Evolutionary conservation across 164 flowering plant genomes (phyloP).

Genomic region (Berberis vulgaris): DNA sequence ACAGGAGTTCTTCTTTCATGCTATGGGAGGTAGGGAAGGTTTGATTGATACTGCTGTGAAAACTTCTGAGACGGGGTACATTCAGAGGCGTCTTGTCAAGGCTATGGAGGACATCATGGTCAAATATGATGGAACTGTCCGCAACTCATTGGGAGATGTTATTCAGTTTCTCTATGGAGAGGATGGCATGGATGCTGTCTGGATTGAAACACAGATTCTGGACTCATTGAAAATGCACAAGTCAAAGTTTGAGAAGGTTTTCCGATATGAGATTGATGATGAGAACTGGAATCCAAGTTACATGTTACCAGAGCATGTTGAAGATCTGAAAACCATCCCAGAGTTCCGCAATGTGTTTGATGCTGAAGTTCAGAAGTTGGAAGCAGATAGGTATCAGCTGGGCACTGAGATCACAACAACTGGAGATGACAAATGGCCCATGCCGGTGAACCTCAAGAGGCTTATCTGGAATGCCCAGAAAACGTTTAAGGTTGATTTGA

Average conservation of each 20-base stretch:
- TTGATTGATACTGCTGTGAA: constrained; percentile 97
- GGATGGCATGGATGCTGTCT: constrained; percentile 99
- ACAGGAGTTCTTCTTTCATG: constrained; percentile 98
- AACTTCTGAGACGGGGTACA: constrained; percentile 98
- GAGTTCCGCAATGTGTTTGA: constrained; percentile 92
- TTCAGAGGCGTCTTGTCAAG: constrained; percentile 92
- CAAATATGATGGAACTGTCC: constrained; percentile 96
- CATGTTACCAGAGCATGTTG: constrained; percentile 76
- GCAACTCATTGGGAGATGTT: constrained; percentile 94
- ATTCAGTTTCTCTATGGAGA: constrained; percentile 97
- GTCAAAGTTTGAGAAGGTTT: constrained; percentile 57
- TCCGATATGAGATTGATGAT: constrained; percentile 71
- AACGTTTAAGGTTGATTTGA: constrained; percentile 79
- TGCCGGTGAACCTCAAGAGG: constrained; percentile 94
- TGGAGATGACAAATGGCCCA: constrained; percentile 84
- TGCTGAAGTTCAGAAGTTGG: constrained; percentile 90
- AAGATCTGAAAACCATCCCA: constrained; percentile 76
- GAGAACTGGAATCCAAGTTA: constrained; percentile 80
- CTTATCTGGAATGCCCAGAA: constrained; percentile 94
- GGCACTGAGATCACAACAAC: constrained; percentile 95
- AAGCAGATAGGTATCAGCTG: constrained; percentile 76
- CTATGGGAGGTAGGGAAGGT: constrained; percentile 99
- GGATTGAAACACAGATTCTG: constrained; percentile 90
- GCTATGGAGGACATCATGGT: constrained; percentile 99
- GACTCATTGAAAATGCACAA: constrained; percentile 90